A percentile compares a stretch with the other conserved stretches of the same genome.
Conservation (phyloP, 495 filamentous ascomycete species). For the Aspergillus affinis region DNA sequence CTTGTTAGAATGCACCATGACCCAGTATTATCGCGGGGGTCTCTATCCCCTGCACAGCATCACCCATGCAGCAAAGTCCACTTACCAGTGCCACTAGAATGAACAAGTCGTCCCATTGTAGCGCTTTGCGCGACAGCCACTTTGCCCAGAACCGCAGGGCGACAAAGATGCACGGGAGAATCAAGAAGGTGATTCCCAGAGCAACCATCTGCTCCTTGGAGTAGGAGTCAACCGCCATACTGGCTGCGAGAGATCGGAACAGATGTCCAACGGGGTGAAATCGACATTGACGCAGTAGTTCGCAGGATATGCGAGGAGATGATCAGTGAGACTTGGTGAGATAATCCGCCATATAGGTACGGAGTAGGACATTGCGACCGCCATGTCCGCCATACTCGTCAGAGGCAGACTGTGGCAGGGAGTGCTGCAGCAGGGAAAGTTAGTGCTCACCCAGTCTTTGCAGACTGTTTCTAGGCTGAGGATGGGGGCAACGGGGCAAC, state of each 20-base stretch:
- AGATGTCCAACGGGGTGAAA: not conserved
- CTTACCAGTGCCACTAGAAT: slow-evolving; percentile 34
- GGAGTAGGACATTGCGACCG: no score
- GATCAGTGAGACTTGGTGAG: not conserved
- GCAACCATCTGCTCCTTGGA: slow-evolving; percentile 5
- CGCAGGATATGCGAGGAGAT: not conserved
- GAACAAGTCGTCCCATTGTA: slow-evolving; percentile 33
- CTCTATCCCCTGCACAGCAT: not conserved
- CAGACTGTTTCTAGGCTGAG: not conserved
- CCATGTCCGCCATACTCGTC: not conserved
- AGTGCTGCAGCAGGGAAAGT: not conserved
- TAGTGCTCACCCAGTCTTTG: not conserved
- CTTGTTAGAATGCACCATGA: not conserved
- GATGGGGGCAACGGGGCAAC: no score
- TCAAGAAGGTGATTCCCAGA: not conserved
- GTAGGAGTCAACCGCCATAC: slow-evolving; percentile 1
- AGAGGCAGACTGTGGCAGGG: not conserved
- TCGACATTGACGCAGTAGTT: not conserved
- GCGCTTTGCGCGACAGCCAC: not conserved
- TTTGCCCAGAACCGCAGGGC: slow-evolving; percentile 5
- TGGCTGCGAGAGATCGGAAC: not conserved
- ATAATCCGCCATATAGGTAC: not conserved
- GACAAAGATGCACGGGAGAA: slow-evolving; percentile 4
- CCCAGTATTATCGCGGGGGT: slow-evolving; percentile 21
- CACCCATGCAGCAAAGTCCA: not conserved